These are phyloP conservation scores for Paxillus involutus DNA, from an alignment of 768 basidiomycete genomes.

Conservation along the genomic window DNA sequence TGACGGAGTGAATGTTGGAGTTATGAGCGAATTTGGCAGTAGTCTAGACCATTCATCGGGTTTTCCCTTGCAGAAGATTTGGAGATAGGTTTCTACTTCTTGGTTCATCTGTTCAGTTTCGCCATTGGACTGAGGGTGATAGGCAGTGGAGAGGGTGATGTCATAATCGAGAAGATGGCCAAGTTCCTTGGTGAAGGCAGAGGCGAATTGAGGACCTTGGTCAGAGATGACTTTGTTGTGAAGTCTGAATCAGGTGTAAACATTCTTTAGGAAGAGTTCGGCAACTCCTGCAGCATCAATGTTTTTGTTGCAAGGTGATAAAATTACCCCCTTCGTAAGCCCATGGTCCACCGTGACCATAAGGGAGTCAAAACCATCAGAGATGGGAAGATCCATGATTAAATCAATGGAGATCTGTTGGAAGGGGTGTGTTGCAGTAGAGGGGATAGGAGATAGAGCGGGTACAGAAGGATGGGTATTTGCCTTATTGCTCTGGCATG, in stretches of 20 bases:
- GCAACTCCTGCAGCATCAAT: background rate
- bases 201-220: no score
- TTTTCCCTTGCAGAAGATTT: no score
- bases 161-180: no score
- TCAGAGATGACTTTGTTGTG: no score
- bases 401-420: background rate
- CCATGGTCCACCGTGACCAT: background rate
- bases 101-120: background rate
- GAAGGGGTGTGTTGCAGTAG: background rate
- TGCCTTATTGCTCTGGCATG: constrained; percentile 12
- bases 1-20: no score
- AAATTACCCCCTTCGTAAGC: background rate
- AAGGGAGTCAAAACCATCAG: no score
- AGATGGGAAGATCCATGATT: background rate
- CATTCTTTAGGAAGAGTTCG: no score
- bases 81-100: background rate
- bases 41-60: no score
- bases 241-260: no score
- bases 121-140: background rate
- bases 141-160: no score
- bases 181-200: no score
- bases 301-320: background rate
- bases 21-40: no score
- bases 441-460: background rate
- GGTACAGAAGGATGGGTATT: background rate